A percentile compares a stretch with the other conserved stretches of the same genome.
Evolutionary conservation across 2,329 filamentous ascomycete species (phyloP).

Genomic region (Ceratocystis eucalypticola): DNA sequence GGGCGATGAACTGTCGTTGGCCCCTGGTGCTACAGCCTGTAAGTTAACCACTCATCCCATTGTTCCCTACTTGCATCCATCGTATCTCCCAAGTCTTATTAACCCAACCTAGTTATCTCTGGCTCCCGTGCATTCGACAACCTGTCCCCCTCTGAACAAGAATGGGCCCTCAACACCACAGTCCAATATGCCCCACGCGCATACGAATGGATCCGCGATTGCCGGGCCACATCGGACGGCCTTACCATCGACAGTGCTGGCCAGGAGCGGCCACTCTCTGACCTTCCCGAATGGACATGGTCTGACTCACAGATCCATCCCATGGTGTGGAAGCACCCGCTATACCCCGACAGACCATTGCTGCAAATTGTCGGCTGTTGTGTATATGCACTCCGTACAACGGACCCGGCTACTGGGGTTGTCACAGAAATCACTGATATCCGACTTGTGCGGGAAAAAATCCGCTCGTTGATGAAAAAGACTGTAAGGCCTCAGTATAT

Average conservation of each 20-base stretch:
- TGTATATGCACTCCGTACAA: conserved; percentile 16
- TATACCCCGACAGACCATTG: conserved; percentile 4
- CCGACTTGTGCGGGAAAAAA: conserved; percentile 13
- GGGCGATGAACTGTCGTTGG: conserved; percentile 7
- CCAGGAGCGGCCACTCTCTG: conserved; percentile 8
- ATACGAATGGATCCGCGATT: conserved; percentile 18
- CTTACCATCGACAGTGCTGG: conserved; percentile 14
- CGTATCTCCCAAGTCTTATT: neutral
- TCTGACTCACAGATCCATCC: conserved; percentile 17
- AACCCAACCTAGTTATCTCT: conserved; percentile 12
- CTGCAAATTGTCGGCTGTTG: conserved; percentile 18
- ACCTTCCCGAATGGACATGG: conserved; percentile 15
- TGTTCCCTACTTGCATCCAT: too few species aligned
- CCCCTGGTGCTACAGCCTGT: conserved; percentile 16
- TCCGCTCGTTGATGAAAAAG: conserved; percentile 20
- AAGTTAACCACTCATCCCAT: neutral
- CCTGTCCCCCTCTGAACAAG: conserved; percentile 13
- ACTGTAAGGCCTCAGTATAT: conserved; percentile 24
- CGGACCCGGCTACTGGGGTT: conserved; percentile 10
- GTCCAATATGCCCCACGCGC: conserved; percentile 16
- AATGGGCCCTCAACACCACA: conserved; percentile 18
- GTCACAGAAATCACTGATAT: conserved; percentile 15
- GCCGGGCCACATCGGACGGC: conserved; percentile 15
- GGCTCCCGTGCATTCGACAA: conserved; percentile 18
- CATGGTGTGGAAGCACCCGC: conserved; percentile 19